Evolutionary conservation across 805 yeast genomes (phyloP), one percentile per base, ranked within the genome.

Genomic region (Candida methanosorbosa): DNA sequence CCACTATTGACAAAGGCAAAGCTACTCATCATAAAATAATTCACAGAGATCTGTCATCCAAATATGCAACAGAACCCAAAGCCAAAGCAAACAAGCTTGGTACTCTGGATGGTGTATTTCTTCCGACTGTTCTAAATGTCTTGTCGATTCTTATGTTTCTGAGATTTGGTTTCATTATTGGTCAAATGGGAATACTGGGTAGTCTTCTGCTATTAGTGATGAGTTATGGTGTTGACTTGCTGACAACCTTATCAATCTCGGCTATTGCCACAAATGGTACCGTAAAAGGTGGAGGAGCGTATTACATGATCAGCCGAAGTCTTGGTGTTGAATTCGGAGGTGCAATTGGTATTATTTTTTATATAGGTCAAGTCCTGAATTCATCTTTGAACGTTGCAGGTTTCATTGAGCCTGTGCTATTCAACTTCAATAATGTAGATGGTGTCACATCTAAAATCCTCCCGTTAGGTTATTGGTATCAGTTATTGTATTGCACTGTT

Each of bases 271-370:
- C 99, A 2, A 92, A 92, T 52, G 99, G 99, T 17, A 86, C 94
- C 0, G 97, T 92, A 3, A 74, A 87, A 45, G 97, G 97, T 12
- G 99, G 99, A 13, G 99, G 99, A 32, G 97, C 97, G 0, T 92
- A 92, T 54, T 92, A 87, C 50, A 92, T 92, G 97, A 86, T 92
- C 39, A 82, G 95, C 23, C 69, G 99, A 45, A 81, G 95, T 23
- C 63, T 92, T 40, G 99, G 99, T 0, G 96, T 97, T 4, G 99
- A 92, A 54, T 92, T 92, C 59, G 99, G 99, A 19, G 98, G 98
- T 4, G 82, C 96, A 4, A 90, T 92, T 43, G 99, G 99, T 1
- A 68, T 92, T 20, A 90, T 92, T 18, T 92, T 92, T 56, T 94
- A 81, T 51, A 67, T 92, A 35, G 99, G 99, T 1, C 99, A 92